phyloP scores from a whole-genome alignment of 345 rosid species.

The Gossypium bickii region DNA sequence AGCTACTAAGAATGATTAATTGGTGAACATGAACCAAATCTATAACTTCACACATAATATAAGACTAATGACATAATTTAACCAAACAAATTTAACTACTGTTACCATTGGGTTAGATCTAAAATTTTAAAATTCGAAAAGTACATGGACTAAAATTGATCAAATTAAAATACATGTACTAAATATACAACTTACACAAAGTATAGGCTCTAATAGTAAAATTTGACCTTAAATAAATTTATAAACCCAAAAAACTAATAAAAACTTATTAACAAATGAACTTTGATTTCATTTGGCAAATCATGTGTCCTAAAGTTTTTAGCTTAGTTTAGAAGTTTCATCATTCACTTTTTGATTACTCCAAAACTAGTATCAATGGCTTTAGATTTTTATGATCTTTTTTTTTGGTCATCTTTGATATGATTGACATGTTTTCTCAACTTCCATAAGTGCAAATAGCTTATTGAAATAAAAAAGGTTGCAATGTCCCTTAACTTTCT shows the following conservation, averaged over 20 bases:
- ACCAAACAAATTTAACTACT: too few species aligned
- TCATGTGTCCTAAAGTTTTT: neutral
- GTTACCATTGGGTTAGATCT: too few species aligned
- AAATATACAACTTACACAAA: too few species aligned
- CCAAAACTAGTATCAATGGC: neutral
- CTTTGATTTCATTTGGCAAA: neutral
- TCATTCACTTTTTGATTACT: constrained; percentile 4
- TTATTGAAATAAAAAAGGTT: constrained; percentile 14
- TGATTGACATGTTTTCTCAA: constrained; percentile 11
- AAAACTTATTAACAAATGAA: neutral
- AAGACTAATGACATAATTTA: too few species aligned
- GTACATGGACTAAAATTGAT: too few species aligned
- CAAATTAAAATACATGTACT: too few species aligned
- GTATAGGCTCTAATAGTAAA: too few species aligned
- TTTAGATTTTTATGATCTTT: neutral
- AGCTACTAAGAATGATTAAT: too few species aligned
- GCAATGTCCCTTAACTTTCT: constrained; percentile 13
- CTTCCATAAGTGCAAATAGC: neutral
- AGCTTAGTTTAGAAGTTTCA: constrained; percentile 18
- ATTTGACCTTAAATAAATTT: too few species aligned
- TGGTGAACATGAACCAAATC: too few species aligned
- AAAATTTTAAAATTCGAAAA: too few species aligned
- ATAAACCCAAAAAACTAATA: neutral
- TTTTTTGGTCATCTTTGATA: neutral
- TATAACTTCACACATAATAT: too few species aligned